Conservation (phyloP, 1,139 yeast genomes). For the Scheffersomyces segobiensis region DNA sequence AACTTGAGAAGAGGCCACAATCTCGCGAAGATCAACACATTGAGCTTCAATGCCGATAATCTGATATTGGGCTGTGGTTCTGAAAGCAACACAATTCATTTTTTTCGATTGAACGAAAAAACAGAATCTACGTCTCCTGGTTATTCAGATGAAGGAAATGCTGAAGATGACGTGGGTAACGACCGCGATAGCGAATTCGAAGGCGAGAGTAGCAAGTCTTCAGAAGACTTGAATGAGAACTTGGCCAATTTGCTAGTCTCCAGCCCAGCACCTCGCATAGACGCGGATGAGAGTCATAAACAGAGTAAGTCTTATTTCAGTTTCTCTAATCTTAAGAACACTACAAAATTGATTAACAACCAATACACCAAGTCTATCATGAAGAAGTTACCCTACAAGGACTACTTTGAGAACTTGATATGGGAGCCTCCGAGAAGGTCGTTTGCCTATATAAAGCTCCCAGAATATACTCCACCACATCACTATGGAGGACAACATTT, state of each 20-base stretch:
- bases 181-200: slow-evolving; percentile 5
- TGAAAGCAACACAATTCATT: slow-evolving; percentile 67
- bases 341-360: slow-evolving; percentile 28
- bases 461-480: slow-evolving; percentile 27
- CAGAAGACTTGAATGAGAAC: slow-evolving; percentile 46
- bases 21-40: slow-evolving; percentile 53
- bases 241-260: slow-evolving; percentile 42
- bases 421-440: slow-evolving; percentile 49
- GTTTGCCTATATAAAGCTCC: slow-evolving; percentile 43
- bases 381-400: slow-evolving; percentile 43
- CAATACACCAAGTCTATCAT: slow-evolving; percentile 40
- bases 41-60: slow-evolving; percentile 54
- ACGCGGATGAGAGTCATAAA: slow-evolving; percentile 9
- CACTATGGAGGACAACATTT: slow-evolving; percentile 8
- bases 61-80: slow-evolving; percentile 65
- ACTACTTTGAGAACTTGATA: slow-evolving; percentile 42
- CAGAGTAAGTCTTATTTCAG: slow-evolving; percentile 15
- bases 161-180: slow-evolving; percentile 3
- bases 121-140: neutral
- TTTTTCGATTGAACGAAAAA: slow-evolving; percentile 45
- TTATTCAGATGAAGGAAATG: slow-evolving; percentile 4
- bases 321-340: slow-evolving; percentile 17
- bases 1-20: slow-evolving; percentile 74
- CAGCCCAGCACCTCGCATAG: slow-evolving; percentile 17
- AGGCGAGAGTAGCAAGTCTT: slow-evolving; percentile 15